Conservation (phyloP, 352 stramenopile genomes). For the Phytophthora syringae region DNA sequence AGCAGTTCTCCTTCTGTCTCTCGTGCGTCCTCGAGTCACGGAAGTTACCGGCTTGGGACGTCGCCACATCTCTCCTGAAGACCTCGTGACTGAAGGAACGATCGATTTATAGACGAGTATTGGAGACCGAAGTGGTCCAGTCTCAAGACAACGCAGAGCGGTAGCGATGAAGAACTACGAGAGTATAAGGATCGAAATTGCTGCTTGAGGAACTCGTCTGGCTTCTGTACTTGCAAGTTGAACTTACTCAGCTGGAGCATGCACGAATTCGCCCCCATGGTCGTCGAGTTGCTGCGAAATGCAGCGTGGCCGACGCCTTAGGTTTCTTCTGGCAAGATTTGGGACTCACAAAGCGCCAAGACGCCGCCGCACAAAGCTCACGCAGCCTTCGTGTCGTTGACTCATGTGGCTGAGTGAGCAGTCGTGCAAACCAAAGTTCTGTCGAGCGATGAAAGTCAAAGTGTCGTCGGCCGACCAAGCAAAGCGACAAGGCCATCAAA, state of each 20-base stretch:
- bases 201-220: neutral
- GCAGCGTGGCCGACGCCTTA: neutral
- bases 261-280: constrained; percentile 4
- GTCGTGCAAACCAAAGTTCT: constrained; percentile 5
- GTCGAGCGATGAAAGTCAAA: neutral
- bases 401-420: too few relatives aligned
- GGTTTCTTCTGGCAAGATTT: neutral
- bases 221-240: constrained; percentile 17
- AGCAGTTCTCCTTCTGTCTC: constrained; percentile 61
- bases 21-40: constrained; percentile 54
- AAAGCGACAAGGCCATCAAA: constrained; percentile 12
- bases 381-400: constrained; percentile 18
- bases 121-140: constrained; percentile 3
- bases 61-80: constrained; percentile 39
- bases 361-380: constrained; percentile 32
- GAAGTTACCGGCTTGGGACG: constrained; percentile 44
- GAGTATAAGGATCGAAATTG: constrained; percentile 23
- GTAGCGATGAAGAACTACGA: constrained; percentile 9
- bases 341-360: too few relatives aligned
- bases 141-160: neutral
- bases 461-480: neutral
- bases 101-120: neutral
- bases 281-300: constrained; percentile 35
- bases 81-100: constrained; percentile 21
- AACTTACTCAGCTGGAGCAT: neutral